Evolutionary conservation across 768 basidiomycete genomes (phyloP).

Genomic region (Lactifluus hygrophoroides): DNA sequence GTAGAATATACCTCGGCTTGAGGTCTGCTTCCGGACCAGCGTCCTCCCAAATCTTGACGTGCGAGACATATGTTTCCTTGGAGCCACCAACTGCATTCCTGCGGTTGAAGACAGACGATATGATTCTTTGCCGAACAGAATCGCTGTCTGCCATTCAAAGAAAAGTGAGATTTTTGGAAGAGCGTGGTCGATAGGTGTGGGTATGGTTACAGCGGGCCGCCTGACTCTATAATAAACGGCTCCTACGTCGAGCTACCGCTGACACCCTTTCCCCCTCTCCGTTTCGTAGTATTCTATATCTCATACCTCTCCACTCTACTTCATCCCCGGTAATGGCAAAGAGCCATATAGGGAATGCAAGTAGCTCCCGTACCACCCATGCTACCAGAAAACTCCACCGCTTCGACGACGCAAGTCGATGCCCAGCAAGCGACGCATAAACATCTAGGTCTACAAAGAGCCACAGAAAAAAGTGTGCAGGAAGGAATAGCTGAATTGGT

Average conservation of each 20-base stretch:
- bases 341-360: conserved; percentile 85
- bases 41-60: conserved; percentile 94
- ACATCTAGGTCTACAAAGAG: conserved; percentile 75
- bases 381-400: conserved; percentile 59
- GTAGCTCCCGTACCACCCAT: conserved; percentile 71
- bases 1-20: conserved; percentile 86
- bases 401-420: conserved; percentile 42
- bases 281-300: conserved; percentile 64
- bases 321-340: conserved; percentile 72
- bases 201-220: conserved; percentile 4
- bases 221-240: not conserved
- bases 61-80: conserved; percentile 77
- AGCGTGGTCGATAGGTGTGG: not conserved
- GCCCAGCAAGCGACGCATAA: conserved; percentile 64
- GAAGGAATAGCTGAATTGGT: conserved; percentile 45
- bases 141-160: conserved; percentile 36
- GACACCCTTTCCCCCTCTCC: conserved; percentile 35
- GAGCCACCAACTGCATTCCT: conserved; percentile 53
- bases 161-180: not conserved
- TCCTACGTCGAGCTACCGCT: not conserved
- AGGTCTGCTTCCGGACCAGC: conserved; percentile 52
- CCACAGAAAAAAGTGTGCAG: conserved; percentile 61
- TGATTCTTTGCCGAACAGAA: conserved; percentile 60
- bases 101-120: conserved; percentile 74
- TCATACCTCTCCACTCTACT: conserved; percentile 81